phyloP scores from a whole-genome alignment of 768 basidiomycete genomes.

The Trametes cubensis region DNA sequence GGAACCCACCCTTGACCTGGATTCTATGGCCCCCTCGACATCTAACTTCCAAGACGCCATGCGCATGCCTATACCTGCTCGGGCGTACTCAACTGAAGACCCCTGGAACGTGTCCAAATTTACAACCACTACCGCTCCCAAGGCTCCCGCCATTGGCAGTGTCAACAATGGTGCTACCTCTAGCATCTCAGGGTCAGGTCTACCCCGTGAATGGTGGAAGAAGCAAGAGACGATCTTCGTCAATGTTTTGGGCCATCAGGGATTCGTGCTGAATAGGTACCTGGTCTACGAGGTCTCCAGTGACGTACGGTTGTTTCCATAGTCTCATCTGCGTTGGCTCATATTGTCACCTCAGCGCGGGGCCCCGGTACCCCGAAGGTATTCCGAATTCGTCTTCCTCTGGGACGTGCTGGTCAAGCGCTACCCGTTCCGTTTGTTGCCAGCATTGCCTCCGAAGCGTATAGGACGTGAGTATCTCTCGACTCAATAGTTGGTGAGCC shows the following conservation, averaged over 20 bases:
- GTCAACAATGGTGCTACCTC: conserved; percentile 55
- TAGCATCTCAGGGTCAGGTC: conserved; percentile 66
- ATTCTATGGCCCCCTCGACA: conserved; percentile 53
- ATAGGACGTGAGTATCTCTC: conserved; percentile 69
- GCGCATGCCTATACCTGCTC: conserved; percentile 44
- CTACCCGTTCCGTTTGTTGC: conserved; percentile 92
- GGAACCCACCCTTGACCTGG: conserved; percentile 69
- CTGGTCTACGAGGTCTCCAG: conserved; percentile 81
- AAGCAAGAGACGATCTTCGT: conserved; percentile 73
- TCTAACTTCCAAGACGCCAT: conserved; percentile 47
- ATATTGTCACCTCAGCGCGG: conserved; percentile 47
- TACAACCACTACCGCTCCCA: conserved; percentile 23
- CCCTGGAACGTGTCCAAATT: conserved; percentile 46
- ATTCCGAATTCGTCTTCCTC: conserved; percentile 91
- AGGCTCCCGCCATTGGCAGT: conserved; percentile 19
- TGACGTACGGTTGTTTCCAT: conserved; percentile 53
- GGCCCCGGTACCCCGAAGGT: conserved; percentile 76
- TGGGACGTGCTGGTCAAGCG: conserved; percentile 84
- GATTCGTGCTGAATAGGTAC: conserved; percentile 88
- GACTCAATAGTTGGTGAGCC: too few relatives aligned
- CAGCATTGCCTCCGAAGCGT: conserved; percentile 88
- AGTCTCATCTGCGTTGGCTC: conserved; percentile 16
- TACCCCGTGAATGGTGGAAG: conserved; percentile 88
- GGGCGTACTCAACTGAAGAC: conserved; percentile 65
- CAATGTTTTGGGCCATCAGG: conserved; percentile 82